phyloP scores from a whole-genome alignment of 2,329 filamentous ascomycete genomes.

The Aspergillus brasiliensis region DNA sequence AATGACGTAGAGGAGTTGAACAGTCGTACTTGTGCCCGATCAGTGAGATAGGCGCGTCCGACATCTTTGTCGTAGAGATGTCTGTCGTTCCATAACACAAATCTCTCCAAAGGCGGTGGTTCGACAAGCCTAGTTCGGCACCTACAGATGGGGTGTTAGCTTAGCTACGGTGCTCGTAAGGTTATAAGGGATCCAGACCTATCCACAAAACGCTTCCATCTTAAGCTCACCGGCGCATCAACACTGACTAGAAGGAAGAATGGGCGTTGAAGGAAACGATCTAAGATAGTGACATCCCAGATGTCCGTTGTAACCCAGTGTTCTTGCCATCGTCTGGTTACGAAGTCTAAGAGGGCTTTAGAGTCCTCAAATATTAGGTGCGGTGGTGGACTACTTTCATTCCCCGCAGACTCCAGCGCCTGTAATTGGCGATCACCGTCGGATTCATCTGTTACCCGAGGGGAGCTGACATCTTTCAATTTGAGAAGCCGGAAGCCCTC shows the following conservation, averaged over 20 bases:
- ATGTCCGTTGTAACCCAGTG: slow-evolving; percentile 87
- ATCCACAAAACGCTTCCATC: slow-evolving; percentile 76
- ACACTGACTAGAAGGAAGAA: slow-evolving; percentile 93
- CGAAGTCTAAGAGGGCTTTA: slow-evolving; percentile 75
- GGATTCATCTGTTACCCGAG: slow-evolving; percentile 23
- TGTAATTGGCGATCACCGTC: slow-evolving; percentile 33
- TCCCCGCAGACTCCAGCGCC: slow-evolving; percentile 23
- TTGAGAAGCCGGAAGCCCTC: slow-evolving; percentile 78
- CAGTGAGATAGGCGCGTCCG: slow-evolving; percentile 75
- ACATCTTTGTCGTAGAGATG: slow-evolving; percentile 69
- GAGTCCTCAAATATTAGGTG: slow-evolving; percentile 60
- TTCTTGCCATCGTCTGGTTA: slow-evolving; percentile 79
- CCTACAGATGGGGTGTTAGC: slow-evolving; percentile 31
- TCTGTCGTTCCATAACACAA: slow-evolving; percentile 66
- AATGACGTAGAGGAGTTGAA: slow-evolving; percentile 80
- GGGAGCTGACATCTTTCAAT: slow-evolving; percentile 48
- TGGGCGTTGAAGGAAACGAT: slow-evolving; percentile 74
- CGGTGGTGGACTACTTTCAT: slow-evolving; percentile 20
- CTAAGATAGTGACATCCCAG: slow-evolving; percentile 69
- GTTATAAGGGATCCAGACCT: slow-evolving; percentile 46
- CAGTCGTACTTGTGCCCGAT: slow-evolving; percentile 78
- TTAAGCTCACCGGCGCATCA: slow-evolving; percentile 81
- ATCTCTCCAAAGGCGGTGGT: slow-evolving; percentile 59
- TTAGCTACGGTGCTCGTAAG: neutral
- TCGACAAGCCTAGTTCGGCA: slow-evolving; percentile 52